A percentile compares a stretch with the other conserved stretches of the same genome.
These are phyloP conservation scores for Choiromyces venosus DNA, from an alignment of 495 filamentous ascomycete genomes.

Conservation along the genomic window DNA sequence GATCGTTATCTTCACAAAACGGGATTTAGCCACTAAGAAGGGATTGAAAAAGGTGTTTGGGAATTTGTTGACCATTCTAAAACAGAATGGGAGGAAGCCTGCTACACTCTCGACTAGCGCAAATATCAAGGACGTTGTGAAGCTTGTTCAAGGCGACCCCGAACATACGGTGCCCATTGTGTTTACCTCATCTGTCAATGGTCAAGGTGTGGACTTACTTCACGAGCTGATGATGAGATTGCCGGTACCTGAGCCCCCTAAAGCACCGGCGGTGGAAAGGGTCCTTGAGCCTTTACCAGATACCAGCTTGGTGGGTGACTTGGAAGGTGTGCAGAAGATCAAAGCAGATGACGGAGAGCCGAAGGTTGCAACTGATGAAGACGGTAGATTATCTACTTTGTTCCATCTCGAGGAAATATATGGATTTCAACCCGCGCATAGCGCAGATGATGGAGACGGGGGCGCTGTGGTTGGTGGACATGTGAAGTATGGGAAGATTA, in stretches of 20 bases:
- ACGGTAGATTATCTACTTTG: conserved; percentile 44
- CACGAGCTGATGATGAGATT: conserved; percentile 76
- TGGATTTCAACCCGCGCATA: conserved; percentile 38
- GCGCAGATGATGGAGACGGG: conserved; percentile 27
- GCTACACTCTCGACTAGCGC: conserved; percentile 55
- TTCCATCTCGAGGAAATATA: conserved; percentile 89
- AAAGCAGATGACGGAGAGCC: conserved; percentile 1
- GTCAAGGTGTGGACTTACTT: conserved; percentile 69
- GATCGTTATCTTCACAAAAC: conserved; percentile 79
- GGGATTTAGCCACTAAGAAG: conserved; percentile 72
- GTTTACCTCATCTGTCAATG: conserved; percentile 80
- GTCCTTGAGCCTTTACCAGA: conserved; percentile 6
- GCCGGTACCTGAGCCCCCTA: conserved; percentile 60
- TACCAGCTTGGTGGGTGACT: conserved; percentile 12
- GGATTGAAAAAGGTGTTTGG: conserved; percentile 63
- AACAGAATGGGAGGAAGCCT: conserved; percentile 66
- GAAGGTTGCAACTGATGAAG: conserved; percentile 7
- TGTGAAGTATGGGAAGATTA: conserved; percentile 69
- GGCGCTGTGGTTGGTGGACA: conserved; percentile 75
- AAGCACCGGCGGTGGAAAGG: conserved; percentile 43
- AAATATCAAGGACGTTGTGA: conserved; percentile 52
- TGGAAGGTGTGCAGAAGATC: conserved; percentile 6
- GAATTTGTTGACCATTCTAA: conserved; percentile 70
- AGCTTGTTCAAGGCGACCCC: conserved; percentile 49
- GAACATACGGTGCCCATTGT: conserved; percentile 69